These are phyloP conservation scores for Microbotryum violaceum DNA, from an alignment of 1,284 basidiomycete genomes.

Conservation along the genomic window DNA sequence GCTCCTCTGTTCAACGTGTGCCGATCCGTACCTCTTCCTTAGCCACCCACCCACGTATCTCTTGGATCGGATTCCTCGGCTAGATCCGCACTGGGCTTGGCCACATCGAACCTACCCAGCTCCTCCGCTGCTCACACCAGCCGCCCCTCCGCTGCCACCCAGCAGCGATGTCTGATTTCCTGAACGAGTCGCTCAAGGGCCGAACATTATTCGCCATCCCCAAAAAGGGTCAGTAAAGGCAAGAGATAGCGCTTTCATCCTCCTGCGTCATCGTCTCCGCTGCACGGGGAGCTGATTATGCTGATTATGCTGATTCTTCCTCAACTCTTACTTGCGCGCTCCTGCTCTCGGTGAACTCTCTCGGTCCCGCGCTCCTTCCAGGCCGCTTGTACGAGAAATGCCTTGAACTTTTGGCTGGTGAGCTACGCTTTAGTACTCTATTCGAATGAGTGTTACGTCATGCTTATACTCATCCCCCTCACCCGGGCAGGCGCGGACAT, in stretches of 20 bases:
- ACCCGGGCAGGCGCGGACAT: constrained; percentile 74
- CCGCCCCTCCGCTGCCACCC: neutral
- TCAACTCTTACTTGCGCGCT: no score
- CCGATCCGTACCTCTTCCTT: no score
- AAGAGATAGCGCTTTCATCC: no score
- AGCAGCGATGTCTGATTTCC: constrained; percentile 37
- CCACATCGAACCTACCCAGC: neutral
- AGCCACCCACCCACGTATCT: no score
- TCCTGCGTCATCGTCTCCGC: neutral
- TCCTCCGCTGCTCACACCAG: constrained; percentile 1
- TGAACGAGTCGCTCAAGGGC: constrained; percentile 53
- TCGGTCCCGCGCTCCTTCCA: constrained; percentile 37
- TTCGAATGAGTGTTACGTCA: no score
- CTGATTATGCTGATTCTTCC: no score
- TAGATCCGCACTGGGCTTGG: no score
- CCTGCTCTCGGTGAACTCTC: neutral
- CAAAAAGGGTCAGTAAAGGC: constrained; percentile 69
- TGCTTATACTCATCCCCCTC: neutral
- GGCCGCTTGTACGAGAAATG: constrained; percentile 91
- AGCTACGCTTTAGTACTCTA: no score
- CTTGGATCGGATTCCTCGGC: no score
- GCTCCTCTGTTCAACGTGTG: no score
- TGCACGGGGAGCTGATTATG: no score
- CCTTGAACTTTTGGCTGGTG: constrained; percentile 71
- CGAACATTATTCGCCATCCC: constrained; percentile 90